Evolutionary conservation across 1,284 basidiomycete species (phyloP).

Genomic region (Sparassis latifolia): DNA sequence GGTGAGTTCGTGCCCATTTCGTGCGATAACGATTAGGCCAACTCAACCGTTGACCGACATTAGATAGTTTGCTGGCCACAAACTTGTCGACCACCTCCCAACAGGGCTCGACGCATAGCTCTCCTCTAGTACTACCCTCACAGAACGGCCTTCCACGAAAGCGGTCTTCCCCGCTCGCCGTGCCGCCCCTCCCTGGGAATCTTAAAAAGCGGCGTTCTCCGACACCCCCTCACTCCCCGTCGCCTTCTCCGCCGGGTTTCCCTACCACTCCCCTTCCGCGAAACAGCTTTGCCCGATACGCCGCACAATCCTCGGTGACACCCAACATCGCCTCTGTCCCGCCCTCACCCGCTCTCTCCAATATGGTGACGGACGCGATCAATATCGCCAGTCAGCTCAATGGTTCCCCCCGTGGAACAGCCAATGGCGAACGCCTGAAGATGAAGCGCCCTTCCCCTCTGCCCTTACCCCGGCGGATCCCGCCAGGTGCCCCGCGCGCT

Average conservation of each 20-base stretch:
- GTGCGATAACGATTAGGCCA: background rate
- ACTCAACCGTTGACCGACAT: background rate
- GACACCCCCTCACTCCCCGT: background rate
- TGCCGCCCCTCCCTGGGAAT: background rate
- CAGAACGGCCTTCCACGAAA: too few species aligned
- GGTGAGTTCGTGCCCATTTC: conserved; percentile 6
- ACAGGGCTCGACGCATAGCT: too few species aligned
- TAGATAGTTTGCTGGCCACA: conserved; percentile 7
- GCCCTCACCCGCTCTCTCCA: conserved; percentile 12
- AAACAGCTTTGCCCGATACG: conserved; percentile 11
- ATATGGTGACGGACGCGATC: conserved; percentile 15
- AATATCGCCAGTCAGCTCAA: conserved; percentile 9
- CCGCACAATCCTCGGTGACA: conserved; percentile 14
- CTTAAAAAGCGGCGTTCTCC: background rate
- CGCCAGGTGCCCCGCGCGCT: conserved; percentile 1
- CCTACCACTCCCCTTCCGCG: conserved; percentile 5
- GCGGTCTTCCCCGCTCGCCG: background rate
- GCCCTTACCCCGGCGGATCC: conserved; percentile 1
- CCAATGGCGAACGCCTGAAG: conserved; percentile 1
- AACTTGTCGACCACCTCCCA: background rate
- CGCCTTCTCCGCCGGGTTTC: background rate
- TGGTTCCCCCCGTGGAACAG: background rate
- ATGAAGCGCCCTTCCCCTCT: background rate
- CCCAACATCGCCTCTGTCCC: conserved; percentile 11
- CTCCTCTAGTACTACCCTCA: too few species aligned